Evolutionary conservation across 2,329 filamentous ascomycete genomes (phyloP).

Genomic region (Ophiostoma montium): DNA sequence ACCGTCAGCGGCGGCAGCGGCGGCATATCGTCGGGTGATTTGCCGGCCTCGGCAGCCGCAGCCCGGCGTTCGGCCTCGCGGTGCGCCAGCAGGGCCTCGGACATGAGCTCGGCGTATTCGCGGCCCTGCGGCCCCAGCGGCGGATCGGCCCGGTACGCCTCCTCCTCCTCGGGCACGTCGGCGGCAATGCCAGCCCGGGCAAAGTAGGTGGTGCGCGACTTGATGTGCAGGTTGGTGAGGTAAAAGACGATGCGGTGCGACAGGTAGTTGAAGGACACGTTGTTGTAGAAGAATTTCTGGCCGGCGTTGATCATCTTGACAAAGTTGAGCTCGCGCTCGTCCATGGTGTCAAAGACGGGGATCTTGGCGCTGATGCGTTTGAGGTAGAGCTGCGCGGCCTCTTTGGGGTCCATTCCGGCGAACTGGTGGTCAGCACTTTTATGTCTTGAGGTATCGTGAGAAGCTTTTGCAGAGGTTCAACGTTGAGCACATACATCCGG

Average conservation of each 20-base stretch:
- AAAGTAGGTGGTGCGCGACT: slow-evolving; percentile 86
- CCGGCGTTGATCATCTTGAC: slow-evolving; percentile 99
- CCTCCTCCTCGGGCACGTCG: slow-evolving; percentile 73
- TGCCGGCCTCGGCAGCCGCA: slow-evolving; percentile 55
- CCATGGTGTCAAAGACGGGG: slow-evolving; percentile 92
- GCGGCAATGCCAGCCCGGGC: slow-evolving; percentile 74
- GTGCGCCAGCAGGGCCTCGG: slow-evolving; percentile 67
- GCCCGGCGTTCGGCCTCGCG: slow-evolving; percentile 66
- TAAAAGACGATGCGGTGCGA: slow-evolving; percentile 98
- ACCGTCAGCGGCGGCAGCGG: slow-evolving; percentile 55
- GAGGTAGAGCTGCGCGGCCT: slow-evolving; percentile 85
- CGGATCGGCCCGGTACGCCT: slow-evolving; percentile 84
- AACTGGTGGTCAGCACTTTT: no score
- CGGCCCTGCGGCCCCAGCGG: slow-evolving; percentile 66
- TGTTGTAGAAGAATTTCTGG: slow-evolving; percentile 86
- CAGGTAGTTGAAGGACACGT: slow-evolving; percentile 90
- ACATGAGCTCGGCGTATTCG: slow-evolving; percentile 75
- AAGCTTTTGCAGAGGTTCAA: no score
- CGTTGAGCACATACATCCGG: no score
- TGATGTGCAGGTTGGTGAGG: slow-evolving; percentile 93
- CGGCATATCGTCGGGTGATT: slow-evolving; percentile 48
- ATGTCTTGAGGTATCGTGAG: no score
- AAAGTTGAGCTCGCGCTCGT: slow-evolving; percentile 85
- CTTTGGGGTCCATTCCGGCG: slow-evolving; percentile 77
- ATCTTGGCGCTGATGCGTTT: slow-evolving; percentile 83